phyloP scores from a whole-genome alignment of 2,329 filamentous ascomycete genomes.

The Verticillium alfalfae region DNA sequence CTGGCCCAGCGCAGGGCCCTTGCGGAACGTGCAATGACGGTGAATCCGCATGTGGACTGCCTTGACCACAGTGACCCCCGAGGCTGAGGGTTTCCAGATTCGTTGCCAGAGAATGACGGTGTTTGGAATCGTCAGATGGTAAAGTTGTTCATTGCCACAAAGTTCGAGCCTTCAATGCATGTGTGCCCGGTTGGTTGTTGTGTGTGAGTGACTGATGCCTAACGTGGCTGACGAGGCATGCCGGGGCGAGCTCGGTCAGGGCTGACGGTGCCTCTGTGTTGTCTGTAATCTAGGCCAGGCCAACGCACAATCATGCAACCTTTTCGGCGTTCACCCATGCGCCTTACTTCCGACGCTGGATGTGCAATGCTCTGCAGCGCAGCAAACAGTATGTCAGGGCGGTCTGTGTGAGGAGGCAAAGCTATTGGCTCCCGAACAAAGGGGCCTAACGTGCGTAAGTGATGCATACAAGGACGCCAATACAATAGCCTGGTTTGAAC shows the following conservation, averaged over 20 bases:
- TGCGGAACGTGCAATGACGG: no score
- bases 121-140: not conserved
- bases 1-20: no score
- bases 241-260: not conserved
- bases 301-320: not conserved
- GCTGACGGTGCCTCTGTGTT: not conserved
- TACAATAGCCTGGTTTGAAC: not conserved
- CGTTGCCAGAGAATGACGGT: no score
- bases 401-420: not conserved
- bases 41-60: no score
- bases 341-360: not conserved
- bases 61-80: no score
- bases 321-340: not conserved
- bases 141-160: not conserved
- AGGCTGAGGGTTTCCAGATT: no score
- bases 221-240: not conserved
- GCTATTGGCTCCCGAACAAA: not conserved
- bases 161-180: not conserved
- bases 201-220: slow-evolving; percentile 16
- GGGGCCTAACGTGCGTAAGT: not conserved
- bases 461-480: not conserved
- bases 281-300: not conserved
- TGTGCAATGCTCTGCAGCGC: not conserved
- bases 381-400: not conserved
- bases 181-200: slow-evolving; percentile 6